Conservation (phyloP, 495 filamentous ascomycete species). For the Xylaria flabelliformis region DNA sequence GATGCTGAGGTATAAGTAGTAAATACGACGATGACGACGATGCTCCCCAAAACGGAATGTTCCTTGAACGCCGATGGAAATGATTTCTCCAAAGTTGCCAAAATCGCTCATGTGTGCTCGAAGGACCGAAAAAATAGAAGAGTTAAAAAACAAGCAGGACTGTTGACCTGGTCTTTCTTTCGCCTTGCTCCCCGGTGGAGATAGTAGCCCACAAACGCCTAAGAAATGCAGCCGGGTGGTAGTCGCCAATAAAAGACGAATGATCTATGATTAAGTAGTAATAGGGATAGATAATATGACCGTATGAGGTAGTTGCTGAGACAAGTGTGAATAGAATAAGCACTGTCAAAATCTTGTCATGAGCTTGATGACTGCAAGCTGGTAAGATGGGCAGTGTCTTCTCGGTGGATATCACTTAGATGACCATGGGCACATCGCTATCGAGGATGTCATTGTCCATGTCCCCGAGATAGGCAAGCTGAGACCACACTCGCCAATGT, state of each 20-base stretch:
- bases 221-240: slow-evolving; percentile 36
- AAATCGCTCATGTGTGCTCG: slow-evolving; percentile 19
- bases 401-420: slow-evolving; percentile 25
- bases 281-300: slow-evolving; percentile 3
- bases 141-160: background rate
- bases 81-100: slow-evolving; percentile 26
- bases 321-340: background rate
- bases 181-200: slow-evolving; percentile 18
- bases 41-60: slow-evolving; percentile 21
- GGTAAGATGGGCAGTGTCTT: slow-evolving; percentile 9
- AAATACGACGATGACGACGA: slow-evolving; percentile 15
- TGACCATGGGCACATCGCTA: slow-evolving; percentile 38
- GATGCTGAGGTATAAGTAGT: slow-evolving; percentile 27
- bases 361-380: background rate
- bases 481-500: slow-evolving; percentile 88
- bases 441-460: slow-evolving; percentile 32
- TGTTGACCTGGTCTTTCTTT: background rate
- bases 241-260: slow-evolving; percentile 29
- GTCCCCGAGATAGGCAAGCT: slow-evolving; percentile 64
- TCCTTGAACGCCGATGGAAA: slow-evolving; percentile 27
- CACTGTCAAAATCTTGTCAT: background rate
- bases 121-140: slow-evolving; percentile 5
- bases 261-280: slow-evolving; percentile 23
- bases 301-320: background rate
- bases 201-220: slow-evolving; percentile 36